These are phyloP conservation scores for Centrapalus pauciflorus DNA, from an alignment of 129 eudicot genomes.

Conservation along the genomic window DNA sequence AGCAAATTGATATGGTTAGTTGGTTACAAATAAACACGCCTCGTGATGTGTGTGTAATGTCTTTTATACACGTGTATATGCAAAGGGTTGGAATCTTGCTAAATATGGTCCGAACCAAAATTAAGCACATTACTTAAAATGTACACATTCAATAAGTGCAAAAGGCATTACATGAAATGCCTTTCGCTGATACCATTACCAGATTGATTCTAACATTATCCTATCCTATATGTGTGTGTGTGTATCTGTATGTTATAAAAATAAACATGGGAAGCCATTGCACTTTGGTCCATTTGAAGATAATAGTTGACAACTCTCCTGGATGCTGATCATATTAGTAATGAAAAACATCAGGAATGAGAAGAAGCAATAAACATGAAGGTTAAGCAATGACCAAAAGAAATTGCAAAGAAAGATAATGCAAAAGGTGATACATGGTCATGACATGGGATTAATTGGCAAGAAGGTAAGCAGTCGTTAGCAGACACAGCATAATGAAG, in stretches of 20 bases:
- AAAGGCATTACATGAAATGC: too few species aligned
- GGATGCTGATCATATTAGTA: not conserved
- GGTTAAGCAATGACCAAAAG: not conserved
- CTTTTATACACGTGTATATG: too few species aligned
- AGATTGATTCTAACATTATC: too few species aligned
- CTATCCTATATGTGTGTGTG: not conserved
- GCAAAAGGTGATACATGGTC: not conserved
- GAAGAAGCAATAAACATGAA: not conserved
- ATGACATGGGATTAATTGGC: not conserved
- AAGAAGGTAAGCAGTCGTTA: not conserved
- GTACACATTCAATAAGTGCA: too few species aligned
- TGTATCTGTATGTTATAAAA: not conserved
- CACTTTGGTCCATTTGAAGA: not conserved
- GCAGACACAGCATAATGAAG: not conserved
- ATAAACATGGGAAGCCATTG: not conserved
- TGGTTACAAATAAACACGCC: too few species aligned
- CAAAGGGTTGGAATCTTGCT: too few species aligned
- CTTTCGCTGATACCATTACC: too few species aligned
- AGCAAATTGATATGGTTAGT: conserved; percentile 2
- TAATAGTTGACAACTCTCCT: not conserved
- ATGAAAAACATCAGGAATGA: not conserved
- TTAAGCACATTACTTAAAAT: too few species aligned
- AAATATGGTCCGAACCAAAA: too few species aligned
- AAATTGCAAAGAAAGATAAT: not conserved
- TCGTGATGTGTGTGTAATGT: not conserved